Conservation (phyloP, 2,329 filamentous ascomycete species). For the Lasiodiplodia hormozganensis region DNA sequence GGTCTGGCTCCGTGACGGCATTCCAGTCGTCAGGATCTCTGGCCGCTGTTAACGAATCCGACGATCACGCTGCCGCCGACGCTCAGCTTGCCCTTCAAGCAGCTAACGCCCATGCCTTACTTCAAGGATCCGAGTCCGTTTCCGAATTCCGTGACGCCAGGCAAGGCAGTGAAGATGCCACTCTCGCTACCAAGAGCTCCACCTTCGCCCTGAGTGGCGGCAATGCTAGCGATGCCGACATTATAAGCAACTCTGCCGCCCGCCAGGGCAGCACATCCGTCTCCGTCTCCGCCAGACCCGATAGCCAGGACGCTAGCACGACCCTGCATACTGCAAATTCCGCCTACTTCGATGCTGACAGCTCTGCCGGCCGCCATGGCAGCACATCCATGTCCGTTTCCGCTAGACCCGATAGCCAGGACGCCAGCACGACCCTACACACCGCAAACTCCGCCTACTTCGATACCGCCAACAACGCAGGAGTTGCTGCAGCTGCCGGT, state of each 20-base stretch:
- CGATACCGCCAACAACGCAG: not conserved
- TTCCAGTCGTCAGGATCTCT: conserved; percentile 16
- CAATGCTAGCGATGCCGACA: conserved; percentile 3
- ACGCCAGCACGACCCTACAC: conserved; percentile 5
- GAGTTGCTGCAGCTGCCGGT: not conserved
- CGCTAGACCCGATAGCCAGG: conserved; percentile 9
- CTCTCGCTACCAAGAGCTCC: conserved; percentile 3
- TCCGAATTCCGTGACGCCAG: conserved; percentile 5
- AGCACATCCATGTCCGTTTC: conserved; percentile 3
- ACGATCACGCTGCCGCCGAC: not conserved
- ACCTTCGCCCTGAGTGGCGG: not conserved
- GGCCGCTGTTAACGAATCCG: conserved; percentile 11
- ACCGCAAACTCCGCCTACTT: conserved; percentile 16
- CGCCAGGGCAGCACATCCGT: conserved; percentile 2
- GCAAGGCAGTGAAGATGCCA: conserved; percentile 6
- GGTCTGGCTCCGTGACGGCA: conserved; percentile 7
- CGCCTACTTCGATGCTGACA: not conserved
- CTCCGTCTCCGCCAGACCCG: conserved; percentile 1
- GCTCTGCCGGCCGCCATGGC: not conserved
- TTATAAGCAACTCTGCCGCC: not conserved
- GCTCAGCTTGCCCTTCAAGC: not conserved
- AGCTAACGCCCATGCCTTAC: not conserved
- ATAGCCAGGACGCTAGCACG: conserved; percentile 7
- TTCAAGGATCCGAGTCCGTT: not conserved
- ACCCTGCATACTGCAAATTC: conserved; percentile 17